Conservation (phyloP, 305 asterid species). For the Galium porrigens region DNA sequence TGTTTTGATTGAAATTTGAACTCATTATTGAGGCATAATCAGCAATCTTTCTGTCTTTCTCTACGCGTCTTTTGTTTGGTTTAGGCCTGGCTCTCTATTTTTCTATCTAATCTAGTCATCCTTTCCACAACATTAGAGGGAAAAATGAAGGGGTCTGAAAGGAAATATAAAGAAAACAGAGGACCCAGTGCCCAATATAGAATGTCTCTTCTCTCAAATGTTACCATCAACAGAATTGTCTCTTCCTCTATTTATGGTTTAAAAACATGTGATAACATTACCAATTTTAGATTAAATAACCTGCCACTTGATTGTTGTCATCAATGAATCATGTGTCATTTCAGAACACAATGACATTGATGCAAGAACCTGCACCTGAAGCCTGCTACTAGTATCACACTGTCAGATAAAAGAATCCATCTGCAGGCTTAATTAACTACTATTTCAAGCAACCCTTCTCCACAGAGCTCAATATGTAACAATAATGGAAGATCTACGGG, state of each 20-base stretch:
- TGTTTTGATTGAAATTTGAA: background rate
- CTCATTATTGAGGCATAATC: background rate
- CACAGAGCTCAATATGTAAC: background rate
- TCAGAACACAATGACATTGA: background rate
- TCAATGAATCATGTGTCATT: background rate
- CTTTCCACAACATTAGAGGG: background rate
- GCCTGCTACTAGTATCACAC: background rate
- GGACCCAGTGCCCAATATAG: background rate
- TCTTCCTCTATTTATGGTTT: background rate
- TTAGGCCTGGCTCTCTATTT: background rate
- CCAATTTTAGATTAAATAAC: background rate
- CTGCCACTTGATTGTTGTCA: background rate
- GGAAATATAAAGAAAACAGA: background rate
- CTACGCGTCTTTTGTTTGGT: background rate
- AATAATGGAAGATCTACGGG: background rate
- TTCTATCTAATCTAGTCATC: background rate
- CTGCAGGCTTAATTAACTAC: background rate
- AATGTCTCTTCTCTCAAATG: background rate
- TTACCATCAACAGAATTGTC: background rate
- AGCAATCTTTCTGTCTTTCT: background rate
- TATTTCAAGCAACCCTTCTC: background rate
- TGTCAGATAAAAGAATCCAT: slow-evolving; percentile 7
- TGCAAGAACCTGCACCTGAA: slow-evolving; percentile 1
- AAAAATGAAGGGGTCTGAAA: background rate
- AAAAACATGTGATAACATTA: background rate